phyloP scores from a whole-genome alignment of 176 grass and related monocot genomes.

The Ensete glaucum region DNA sequence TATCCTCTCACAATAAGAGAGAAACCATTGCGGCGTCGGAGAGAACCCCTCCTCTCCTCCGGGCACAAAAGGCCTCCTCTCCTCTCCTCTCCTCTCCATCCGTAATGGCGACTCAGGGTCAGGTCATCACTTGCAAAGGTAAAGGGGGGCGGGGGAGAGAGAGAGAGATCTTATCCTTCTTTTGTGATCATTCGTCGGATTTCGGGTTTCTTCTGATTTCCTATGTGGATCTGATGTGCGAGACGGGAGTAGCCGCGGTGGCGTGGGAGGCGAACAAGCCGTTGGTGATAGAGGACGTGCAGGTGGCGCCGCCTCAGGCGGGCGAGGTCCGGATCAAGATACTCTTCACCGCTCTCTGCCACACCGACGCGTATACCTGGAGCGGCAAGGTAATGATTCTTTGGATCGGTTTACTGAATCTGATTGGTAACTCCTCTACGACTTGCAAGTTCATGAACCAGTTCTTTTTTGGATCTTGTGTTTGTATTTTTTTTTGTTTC shows the following conservation, averaged over 20 bases:
- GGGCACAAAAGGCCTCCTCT: background rate
- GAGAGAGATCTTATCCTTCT: background rate
- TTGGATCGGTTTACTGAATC: background rate
- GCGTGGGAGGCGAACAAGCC: conserved; percentile 85
- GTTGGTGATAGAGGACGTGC: conserved; percentile 84
- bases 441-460: background rate
- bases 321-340: conserved; percentile 92
- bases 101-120: conserved; percentile 55
- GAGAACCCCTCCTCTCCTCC: background rate
- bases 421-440: background rate
- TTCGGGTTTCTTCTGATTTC: background rate
- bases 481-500: too few species aligned
- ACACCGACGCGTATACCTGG: conserved; percentile 98
- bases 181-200: too few species aligned
- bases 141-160: background rate
- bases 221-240: background rate
- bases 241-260: conserved; percentile 50
- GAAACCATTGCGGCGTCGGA: background rate
- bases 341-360: conserved; percentile 84
- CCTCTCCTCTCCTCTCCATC: background rate
- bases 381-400: conserved; percentile 68
- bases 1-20: too few species aligned
- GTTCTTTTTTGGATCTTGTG: background rate
- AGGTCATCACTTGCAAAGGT: conserved; percentile 99
- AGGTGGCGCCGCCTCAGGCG: conserved; percentile 94